A percentile compares a stretch with the other conserved stretches of the same genome.
phyloP scores from a whole-genome alignment of 163 green algal species.

The Scenedesmus sp. region DNA sequence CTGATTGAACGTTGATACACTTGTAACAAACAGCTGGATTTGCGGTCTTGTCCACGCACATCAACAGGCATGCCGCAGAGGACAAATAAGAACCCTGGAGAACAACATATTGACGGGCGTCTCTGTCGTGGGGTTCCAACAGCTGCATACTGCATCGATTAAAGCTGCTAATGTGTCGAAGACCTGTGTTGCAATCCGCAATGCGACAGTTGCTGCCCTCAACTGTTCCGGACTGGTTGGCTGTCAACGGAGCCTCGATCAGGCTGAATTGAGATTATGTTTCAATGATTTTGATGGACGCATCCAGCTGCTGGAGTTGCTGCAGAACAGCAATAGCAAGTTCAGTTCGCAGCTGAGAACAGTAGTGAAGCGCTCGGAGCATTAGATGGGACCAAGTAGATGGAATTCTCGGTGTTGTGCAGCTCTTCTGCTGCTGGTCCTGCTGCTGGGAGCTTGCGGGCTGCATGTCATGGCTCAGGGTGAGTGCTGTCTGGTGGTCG shows the following conservation, averaged over 20 bases:
- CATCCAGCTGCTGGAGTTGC: not conserved
- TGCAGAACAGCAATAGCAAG: not conserved
- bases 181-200: not conserved
- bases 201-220: not conserved
- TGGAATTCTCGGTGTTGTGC: not conserved
- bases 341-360: not conserved
- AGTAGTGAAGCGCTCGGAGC: not conserved
- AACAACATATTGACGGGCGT: not conserved
- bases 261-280: not conserved
- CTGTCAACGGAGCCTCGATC: not conserved
- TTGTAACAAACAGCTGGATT: no score
- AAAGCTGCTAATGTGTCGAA: not conserved
- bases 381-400: not conserved
- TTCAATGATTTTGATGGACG: not conserved
- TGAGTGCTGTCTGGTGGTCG: not conserved
- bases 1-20: not conserved
- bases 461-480: slow-evolving; percentile 4
- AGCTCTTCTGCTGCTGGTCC: not conserved
- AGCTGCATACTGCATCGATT: not conserved
- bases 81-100: not conserved
- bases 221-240: not conserved
- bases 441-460: not conserved
- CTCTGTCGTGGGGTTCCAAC: not conserved
- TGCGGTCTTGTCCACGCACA: no score
- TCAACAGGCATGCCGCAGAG: not conserved